A percentile compares a stretch with the other conserved stretches of the same genome.
These are phyloP conservation scores for Arabidopsis lyrata DNA, from an alignment of 441 rosid genomes.

Conservation along the genomic window DNA sequence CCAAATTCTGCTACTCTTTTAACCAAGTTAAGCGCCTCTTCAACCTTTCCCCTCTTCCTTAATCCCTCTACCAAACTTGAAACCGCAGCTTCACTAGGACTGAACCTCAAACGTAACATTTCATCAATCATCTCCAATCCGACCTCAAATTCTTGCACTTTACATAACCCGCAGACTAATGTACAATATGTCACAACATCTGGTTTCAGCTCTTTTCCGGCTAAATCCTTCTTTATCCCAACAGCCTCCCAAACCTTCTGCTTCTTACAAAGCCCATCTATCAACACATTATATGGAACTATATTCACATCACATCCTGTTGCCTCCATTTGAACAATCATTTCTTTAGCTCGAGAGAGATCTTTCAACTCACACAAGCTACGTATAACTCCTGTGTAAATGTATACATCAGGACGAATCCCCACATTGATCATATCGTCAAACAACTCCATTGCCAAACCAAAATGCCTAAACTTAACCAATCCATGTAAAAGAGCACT, in stretches of 20 bases:
- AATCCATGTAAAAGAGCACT: constrained; percentile 70
- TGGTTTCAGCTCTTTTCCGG: constrained; percentile 54
- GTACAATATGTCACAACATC: constrained; percentile 75
- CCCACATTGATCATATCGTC: constrained; percentile 59
- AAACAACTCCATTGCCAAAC: constrained; percentile 63
- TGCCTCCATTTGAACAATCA: constrained; percentile 61
- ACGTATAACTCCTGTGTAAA: constrained; percentile 62
- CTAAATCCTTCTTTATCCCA: constrained; percentile 63
- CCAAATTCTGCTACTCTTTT: constrained; percentile 55
- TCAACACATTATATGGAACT: constrained; percentile 75
- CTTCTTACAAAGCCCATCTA: constrained; percentile 81
- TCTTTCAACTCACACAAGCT: constrained; percentile 77
- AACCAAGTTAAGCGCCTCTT: constrained; percentile 66
- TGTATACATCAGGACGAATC: constrained; percentile 61
- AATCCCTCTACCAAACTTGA: constrained; percentile 71
- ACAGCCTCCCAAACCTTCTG: constrained; percentile 69
- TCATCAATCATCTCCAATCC: constrained; percentile 65
- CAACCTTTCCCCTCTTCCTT: constrained; percentile 65
- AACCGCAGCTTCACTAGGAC: constrained; percentile 76
- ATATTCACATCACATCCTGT: constrained; percentile 59
- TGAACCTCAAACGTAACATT: constrained; percentile 65
- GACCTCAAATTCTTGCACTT: constrained; percentile 61
- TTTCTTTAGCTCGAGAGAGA: constrained; percentile 63
- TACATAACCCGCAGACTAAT: constrained; percentile 74
- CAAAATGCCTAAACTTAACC: constrained; percentile 60